phyloP scores from a whole-genome alignment of 1,139 yeast genomes.

The Scheffersomyces cryptocercus region DNA sequence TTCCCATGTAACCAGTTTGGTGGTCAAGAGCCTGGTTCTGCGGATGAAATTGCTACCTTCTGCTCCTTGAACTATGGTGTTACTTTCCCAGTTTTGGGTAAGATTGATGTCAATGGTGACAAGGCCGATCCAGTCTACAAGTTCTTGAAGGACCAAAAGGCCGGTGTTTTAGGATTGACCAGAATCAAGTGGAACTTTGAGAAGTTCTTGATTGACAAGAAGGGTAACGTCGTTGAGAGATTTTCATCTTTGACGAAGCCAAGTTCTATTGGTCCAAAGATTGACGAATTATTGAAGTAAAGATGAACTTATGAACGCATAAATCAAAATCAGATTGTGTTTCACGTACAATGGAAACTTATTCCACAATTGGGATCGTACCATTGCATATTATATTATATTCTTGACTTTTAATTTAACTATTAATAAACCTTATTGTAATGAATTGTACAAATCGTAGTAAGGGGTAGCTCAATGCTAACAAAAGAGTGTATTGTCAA shows the following conservation, averaged over 20 bases:
- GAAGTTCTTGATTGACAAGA: conserved; percentile 46
- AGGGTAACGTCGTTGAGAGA: conserved; percentile 49
- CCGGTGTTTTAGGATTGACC: conserved; percentile 45
- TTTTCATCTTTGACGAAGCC: conserved; percentile 42
- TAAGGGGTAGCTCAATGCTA: no score
- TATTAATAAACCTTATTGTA: no score
- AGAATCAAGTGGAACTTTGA: conserved; percentile 55
- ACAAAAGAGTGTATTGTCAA: no score
- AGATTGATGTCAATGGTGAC: conserved; percentile 87
- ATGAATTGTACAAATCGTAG: no score
- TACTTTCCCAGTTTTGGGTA: conserved; percentile 83
- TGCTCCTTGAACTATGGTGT: conserved; percentile 52
- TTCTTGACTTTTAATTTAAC: no score
- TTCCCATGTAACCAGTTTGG: conserved; percentile 85
- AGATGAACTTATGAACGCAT: no score
- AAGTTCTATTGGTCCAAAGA: conserved; percentile 30
- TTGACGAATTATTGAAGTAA: conserved; percentile 37
- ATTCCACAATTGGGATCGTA: no score
- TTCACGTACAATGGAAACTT: no score
- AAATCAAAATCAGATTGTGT: no score
- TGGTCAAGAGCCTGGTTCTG: conserved; percentile 45
- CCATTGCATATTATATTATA: no score
- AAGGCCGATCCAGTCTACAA: conserved; percentile 78
- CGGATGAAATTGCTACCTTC: conserved; percentile 42
- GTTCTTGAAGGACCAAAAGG: conserved; percentile 61